Conservation (phyloP, 768 basidiomycete genomes). For the Boletus rubescentipes region DNA sequence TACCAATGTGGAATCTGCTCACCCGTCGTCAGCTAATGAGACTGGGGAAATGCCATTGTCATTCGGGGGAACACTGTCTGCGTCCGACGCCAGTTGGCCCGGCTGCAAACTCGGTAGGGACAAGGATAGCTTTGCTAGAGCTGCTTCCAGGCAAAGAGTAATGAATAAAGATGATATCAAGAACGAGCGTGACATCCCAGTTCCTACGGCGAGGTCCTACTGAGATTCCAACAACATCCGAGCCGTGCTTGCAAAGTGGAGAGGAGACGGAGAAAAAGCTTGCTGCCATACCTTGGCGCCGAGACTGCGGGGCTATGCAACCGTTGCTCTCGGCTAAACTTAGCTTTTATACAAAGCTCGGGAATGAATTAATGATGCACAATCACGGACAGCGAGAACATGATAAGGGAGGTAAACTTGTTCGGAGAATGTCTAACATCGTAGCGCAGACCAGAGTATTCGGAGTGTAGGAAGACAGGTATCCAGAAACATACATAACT, state of each 20-base stretch:
- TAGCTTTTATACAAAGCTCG: neutral
- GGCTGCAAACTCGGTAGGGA: slow-evolving; percentile 14
- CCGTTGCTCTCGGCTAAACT: neutral
- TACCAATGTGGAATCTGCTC: slow-evolving; percentile 34
- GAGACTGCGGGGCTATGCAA: neutral
- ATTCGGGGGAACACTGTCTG: slow-evolving; percentile 26
- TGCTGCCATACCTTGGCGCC: neutral
- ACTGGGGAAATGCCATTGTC: slow-evolving; percentile 43
- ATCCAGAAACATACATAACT: slow-evolving; percentile 39
- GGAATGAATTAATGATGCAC: slow-evolving; percentile 1
- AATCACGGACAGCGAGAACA: neutral
- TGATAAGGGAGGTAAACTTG: neutral
- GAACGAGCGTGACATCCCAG: slow-evolving; percentile 21
- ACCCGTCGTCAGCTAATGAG: slow-evolving; percentile 47
- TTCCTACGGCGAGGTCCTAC: slow-evolving; percentile 8
- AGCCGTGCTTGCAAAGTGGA: neutral
- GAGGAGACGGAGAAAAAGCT: neutral
- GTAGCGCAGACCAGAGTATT: slow-evolving; percentile 12
- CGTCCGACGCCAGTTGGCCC: slow-evolving; percentile 9
- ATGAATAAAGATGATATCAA: slow-evolving; percentile 8
- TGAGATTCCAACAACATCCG: slow-evolving; percentile 21
- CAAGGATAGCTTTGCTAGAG: slow-evolving; percentile 1
- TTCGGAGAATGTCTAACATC: slow-evolving; percentile 3
- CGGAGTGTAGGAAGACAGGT: slow-evolving; percentile 31
- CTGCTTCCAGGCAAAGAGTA: slow-evolving; percentile 8